Evolutionary conservation across 1,284 basidiomycete genomes (phyloP).

Genomic region (Microbotryum lychnidis-dioicae): DNA sequence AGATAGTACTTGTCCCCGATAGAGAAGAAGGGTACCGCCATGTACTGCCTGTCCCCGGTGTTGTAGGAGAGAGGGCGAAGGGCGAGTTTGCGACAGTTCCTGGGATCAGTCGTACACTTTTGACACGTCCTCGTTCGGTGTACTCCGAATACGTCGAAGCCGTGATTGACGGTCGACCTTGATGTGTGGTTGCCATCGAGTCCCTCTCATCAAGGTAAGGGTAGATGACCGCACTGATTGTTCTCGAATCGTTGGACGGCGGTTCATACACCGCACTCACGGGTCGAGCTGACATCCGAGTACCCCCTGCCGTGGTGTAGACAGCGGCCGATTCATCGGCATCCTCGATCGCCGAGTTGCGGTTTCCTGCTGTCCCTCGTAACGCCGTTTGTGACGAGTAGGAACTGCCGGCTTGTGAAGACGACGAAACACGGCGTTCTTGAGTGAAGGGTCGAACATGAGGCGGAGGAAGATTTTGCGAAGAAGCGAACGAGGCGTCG

Average conservation of each 20-base stretch:
- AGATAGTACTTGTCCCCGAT: not conserved
- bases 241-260: slow-evolving; percentile 10
- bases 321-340: slow-evolving; percentile 4
- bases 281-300: slow-evolving; percentile 4
- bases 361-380: slow-evolving; percentile 3
- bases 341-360: slow-evolving; percentile 21
- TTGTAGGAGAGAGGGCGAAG: not conserved
- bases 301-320: not conserved
- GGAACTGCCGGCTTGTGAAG: not conserved
- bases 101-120: not conserved
- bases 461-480: not conserved
- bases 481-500: not conserved
- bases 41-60: not conserved
- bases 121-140: not conserved
- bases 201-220: slow-evolving; percentile 5
- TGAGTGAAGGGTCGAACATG: slow-evolving; percentile 3
- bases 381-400: slow-evolving; percentile 15
- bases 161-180: not conserved
- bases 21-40: slow-evolving; percentile 2
- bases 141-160: slow-evolving; percentile 3
- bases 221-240: slow-evolving; percentile 20
- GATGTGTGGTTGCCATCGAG: not conserved
- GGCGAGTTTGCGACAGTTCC: not conserved
- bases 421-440: slow-evolving; percentile 1
- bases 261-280: slow-evolving; percentile 20